Base-by-base conservation (phyloP, 1,139 yeast species). In the Sugiyamaella sp. region DNA sequence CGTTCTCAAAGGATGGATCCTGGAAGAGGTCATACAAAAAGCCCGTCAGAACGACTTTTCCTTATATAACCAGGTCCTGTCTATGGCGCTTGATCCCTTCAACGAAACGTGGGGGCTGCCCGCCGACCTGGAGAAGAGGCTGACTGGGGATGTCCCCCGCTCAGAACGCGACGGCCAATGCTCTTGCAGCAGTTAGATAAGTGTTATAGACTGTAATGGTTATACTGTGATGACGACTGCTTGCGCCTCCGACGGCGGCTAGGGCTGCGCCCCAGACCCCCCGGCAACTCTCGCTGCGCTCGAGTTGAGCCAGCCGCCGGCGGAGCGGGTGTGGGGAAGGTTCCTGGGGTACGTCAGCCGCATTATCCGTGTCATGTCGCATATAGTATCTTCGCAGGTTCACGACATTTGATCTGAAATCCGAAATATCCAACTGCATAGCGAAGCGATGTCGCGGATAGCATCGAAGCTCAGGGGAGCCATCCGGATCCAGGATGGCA, bases 1-100 rank as follows among this genome's bases (percentile, higher is more conserved):
- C 65, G 77, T 88, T 14, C 95, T 97, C 14, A 78, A 93, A 57
- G 87, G 85, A 60, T 89, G 96, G 93, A 83, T 91, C 50, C 74
- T 93, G 52, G 91, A 89, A 54, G 93, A 90, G 58, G 97, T 89
- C 0, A 85, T 89, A 51, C 62, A 60, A 2, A 53, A 61, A 14
- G 75, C 70, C 4, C 49, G 57, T 12, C 60, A 63, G 9, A 63
- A 63, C 20, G 64, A 66, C 44, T 53, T 51, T 39, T 63, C 65
- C 29, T 59, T 66, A 58, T 64, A 73, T 46, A 51, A 68, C 9
- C 65, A 67, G 20, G 75, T 72, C 3, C 59, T 70, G 47, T 49
- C 57, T 9, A 68, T 74, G 74, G 60, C 71, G 1, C 57, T 69
- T 29, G 55, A 66, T 25, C 78, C 78, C 9, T 75, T 69, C 57